Conservation (phyloP, 2,329 filamentous ascomycete genomes). For the Colletotrichum melonis region DNA sequence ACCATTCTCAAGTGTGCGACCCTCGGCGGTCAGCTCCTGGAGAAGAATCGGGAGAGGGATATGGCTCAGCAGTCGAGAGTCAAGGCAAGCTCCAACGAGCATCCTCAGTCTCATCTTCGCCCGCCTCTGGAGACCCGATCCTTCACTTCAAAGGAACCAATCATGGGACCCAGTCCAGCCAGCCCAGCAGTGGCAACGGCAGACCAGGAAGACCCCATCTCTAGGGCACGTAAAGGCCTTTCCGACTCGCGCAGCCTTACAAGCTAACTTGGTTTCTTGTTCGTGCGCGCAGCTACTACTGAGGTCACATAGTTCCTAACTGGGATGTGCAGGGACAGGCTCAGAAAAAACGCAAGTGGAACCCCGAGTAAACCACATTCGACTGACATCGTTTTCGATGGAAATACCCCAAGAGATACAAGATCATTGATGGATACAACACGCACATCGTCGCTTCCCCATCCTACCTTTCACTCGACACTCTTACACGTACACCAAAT, state of each 20-base stretch:
- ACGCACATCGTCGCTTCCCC: conserved; percentile 5
- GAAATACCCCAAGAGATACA: conserved; percentile 32
- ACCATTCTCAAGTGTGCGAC: conserved; percentile 98
- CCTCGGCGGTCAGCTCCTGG: conserved; percentile 83
- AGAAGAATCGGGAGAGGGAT: conserved; percentile 77
- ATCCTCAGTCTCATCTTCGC: conserved; percentile 50
- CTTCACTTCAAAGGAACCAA: conserved; percentile 74
- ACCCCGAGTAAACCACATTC: conserved; percentile 29
- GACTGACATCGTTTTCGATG: conserved; percentile 31
- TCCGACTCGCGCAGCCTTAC: conserved; percentile 52
- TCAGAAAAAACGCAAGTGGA: conserved; percentile 39
- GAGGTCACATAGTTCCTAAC: conserved; percentile 39
- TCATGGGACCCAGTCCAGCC: conserved; percentile 64
- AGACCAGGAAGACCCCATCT: conserved; percentile 68
- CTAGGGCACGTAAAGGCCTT: conserved; percentile 60
- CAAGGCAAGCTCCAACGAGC: conserved; percentile 55
- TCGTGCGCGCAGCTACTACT: conserved; percentile 34
- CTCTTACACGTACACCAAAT: background rate
- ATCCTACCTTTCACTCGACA: conserved; percentile 6
- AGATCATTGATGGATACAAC: conserved; percentile 20
- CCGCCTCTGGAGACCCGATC: conserved; percentile 67
- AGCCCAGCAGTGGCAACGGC: conserved; percentile 73
- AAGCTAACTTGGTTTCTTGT: conserved; percentile 47
- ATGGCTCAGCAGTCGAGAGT: conserved; percentile 62
- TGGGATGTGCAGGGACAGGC: conserved; percentile 37